Evolutionary conservation across 192 early-diverging fungal species (phyloP), one percentile per base, ranked within the genome.

Genomic region (Coemansia sp.): DNA sequence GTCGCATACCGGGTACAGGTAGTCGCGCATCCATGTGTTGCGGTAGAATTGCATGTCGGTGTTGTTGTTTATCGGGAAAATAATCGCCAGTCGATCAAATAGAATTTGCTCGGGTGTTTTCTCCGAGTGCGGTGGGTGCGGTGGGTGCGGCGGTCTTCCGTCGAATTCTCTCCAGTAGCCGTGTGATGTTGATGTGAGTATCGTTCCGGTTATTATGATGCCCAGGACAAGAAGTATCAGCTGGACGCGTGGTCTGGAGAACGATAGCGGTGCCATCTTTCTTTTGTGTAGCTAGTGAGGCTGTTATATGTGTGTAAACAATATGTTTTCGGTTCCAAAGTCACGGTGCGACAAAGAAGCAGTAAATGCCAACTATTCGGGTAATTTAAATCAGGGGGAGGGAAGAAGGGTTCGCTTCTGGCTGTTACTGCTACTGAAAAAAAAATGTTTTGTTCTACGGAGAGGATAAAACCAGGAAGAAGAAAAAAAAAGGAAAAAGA

Each of bases 1-100:
- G 61, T 81, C 73, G 63, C 78, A 81, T 4, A 81, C 73, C 11
- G 78, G 78, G 29, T 75, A 65, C 22, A 81, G 46, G 52, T 63
- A 81, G 5, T 66, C 62, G 46, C 69, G 69, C 9, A 81, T 29
- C 78, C 78, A 81, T 1, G 73, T 72, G 63, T 81, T 81, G 32
- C 56, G 56, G 45, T 75, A 81, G 48, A 81, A 75, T 67, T 71
- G 73, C 69, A 72, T 81, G 29, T 81, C 78, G 13, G 73, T 81
- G 63, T 81, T 75, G 11, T 72, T 54, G 69, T 80, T 80, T 0
- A 75, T 48, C 0, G 78, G 78, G 56, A 80, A 66, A 19, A 80
- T 69, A 11, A 80, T 69, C 5, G 73, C 78, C 36, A 75, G 69
- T 58, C 61, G 64, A 1, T 69, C 50, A 15, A 65, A 23, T 35